A percentile compares a stretch with the other conserved stretches of the same genome.
Evolutionary conservation across 768 basidiomycete species (phyloP).

Genomic region (Hortiboletus flavorubellus): DNA sequence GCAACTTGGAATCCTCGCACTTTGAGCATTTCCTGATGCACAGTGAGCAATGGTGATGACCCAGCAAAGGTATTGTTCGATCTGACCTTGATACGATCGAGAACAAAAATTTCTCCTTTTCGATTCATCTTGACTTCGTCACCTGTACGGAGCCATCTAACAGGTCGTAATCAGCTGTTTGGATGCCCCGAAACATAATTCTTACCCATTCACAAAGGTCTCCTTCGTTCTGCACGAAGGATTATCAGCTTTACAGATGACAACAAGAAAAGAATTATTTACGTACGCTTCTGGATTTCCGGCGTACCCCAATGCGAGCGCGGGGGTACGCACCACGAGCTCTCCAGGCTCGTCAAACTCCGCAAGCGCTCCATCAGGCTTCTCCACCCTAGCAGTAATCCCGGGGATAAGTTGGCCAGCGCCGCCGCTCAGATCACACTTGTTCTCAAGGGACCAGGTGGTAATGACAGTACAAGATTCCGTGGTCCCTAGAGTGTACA

Average conservation of each 20-base stretch:
- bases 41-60: not conserved
- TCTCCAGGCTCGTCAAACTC: slow-evolving; percentile 60
- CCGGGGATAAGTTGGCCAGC: slow-evolving; percentile 61
- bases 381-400: slow-evolving; percentile 51
- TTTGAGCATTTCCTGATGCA: slow-evolving; percentile 64
- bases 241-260: slow-evolving; percentile 5
- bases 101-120: slow-evolving; percentile 60
- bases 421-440: slow-evolving; percentile 49
- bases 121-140: slow-evolving; percentile 67
- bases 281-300: slow-evolving; percentile 61
- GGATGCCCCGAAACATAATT: not conserved
- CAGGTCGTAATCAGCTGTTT: not conserved
- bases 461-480: slow-evolving; percentile 57
- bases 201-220: slow-evolving; percentile 52
- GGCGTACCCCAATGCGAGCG: slow-evolving; percentile 56
- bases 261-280: not conserved
- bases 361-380: slow-evolving; percentile 54
- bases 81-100: slow-evolving; percentile 71
- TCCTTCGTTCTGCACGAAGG: slow-evolving; percentile 49
- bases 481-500: slow-evolving; percentile 47
- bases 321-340: slow-evolving; percentile 56
- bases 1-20: slow-evolving; percentile 57
- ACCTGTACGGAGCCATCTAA: slow-evolving; percentile 64
- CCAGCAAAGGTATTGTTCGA: not conserved
- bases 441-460: slow-evolving; percentile 42